These are phyloP conservation scores for Biscogniauxia mediterranea DNA, from an alignment of 2,329 filamentous ascomycete genomes.

Conservation along the genomic window DNA sequence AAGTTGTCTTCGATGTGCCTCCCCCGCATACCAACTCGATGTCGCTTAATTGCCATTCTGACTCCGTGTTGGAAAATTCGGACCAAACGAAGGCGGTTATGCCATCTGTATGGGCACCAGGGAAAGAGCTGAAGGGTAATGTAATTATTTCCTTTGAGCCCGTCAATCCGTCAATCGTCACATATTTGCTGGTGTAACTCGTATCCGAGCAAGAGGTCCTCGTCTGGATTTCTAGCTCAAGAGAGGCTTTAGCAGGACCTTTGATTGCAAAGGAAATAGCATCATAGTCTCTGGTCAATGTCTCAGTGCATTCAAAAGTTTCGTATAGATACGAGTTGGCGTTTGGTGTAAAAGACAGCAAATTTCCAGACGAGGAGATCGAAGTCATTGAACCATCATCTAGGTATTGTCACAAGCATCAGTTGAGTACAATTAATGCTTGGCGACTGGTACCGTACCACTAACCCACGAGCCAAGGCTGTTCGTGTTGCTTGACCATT, in stretches of 20 bases:
- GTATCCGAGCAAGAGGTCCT: constrained; percentile 2
- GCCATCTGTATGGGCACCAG: constrained; percentile 1
- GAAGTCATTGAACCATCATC: constrained; percentile 4
- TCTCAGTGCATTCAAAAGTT: constrained; percentile 1
- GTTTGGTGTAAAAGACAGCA: constrained; percentile 1
- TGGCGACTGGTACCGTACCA: background rate
- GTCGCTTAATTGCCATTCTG: constrained; percentile 4
- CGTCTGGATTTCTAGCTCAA: constrained; percentile 4
- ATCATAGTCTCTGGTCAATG: background rate
- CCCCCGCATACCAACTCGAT: constrained; percentile 3
- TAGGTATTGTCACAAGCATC: background rate
- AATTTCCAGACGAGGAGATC: constrained; percentile 15
- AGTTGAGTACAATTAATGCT: background rate
- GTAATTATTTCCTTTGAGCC: constrained; percentile 7
- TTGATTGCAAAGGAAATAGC: constrained; percentile 4
- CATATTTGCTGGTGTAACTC: background rate
- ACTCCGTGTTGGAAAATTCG: constrained; percentile 1
- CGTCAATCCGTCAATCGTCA: constrained; percentile 3
- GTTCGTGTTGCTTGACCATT: background rate
- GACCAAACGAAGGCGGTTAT: constrained; percentile 7
- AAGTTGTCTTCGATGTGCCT: background rate
- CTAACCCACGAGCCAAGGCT: background rate
- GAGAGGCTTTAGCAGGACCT: constrained; percentile 1
- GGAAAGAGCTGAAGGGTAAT: constrained; percentile 2
- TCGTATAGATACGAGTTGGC: constrained; percentile 5